Conservation (phyloP, 805 yeast genomes). For the Candida yuanshanica region DNA sequence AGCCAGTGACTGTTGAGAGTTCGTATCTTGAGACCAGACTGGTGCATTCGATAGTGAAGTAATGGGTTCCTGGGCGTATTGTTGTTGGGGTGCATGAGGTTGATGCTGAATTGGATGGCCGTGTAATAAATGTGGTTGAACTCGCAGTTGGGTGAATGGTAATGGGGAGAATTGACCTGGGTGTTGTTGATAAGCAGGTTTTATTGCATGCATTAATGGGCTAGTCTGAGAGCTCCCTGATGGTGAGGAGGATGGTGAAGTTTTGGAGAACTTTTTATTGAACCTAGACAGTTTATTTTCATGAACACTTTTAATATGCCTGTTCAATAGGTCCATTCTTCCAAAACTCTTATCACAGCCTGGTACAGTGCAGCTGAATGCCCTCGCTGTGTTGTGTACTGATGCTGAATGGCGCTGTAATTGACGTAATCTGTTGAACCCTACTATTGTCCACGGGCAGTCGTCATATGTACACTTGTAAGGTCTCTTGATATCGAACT, state of each 20-base stretch:
- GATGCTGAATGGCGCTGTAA: slow-evolving; percentile 27
- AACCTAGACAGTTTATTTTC: slow-evolving; percentile 35
- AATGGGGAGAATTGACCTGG: too few species aligned
- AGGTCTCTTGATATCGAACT: slow-evolving; percentile 26
- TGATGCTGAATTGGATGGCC: neutral
- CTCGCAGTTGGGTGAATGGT: too few species aligned
- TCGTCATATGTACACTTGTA: slow-evolving; percentile 27
- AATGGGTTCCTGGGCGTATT: neutral
- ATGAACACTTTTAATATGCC: slow-evolving; percentile 32
- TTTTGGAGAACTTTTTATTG: slow-evolving; percentile 26
- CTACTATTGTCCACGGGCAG: slow-evolving; percentile 39
- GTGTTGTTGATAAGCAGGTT: neutral
- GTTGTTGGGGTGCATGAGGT: too few species aligned
- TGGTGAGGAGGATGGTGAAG: slow-evolving; percentile 1
- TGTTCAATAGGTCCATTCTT: slow-evolving; percentile 28
- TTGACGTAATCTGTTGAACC: slow-evolving; percentile 32
- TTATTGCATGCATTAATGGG: too few species aligned
- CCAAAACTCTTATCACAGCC: slow-evolving; percentile 68
- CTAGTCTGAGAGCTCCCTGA: neutral
- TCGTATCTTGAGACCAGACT: too few species aligned
- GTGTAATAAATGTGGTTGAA: neutral
- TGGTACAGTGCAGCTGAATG: slow-evolving; percentile 66
- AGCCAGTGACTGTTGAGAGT: neutral
- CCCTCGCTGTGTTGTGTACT: slow-evolving; percentile 25
- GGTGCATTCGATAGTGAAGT: too few species aligned